Base-by-base conservation (phyloP, 805 yeast genomes). In the Metschnikowia henanensis region DNA sequence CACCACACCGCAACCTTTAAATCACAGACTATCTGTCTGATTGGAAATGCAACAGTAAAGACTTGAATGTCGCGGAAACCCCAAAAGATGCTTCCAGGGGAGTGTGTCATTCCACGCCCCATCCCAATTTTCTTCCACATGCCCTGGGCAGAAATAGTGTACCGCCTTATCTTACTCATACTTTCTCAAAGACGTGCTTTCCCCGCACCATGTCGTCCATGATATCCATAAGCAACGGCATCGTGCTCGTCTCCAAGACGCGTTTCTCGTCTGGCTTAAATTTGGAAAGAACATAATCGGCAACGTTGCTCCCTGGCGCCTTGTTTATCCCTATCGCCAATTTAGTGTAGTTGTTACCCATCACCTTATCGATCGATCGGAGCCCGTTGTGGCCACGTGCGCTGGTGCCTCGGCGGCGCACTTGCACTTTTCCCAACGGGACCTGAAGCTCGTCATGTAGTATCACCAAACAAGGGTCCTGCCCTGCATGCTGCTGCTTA, bases 311-410 rank as follows among this genome's bases (percentile, higher is more conserved):
- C 5, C 65, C 56, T 6, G 61, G 65, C 0, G 91, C 84, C 42
- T 86, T 69, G 1, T 88, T 95, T 13, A 91, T 85, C 0, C 97
- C 97, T 7, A 90, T 70, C 15, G 84, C 79, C 12, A 90, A 58
- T 39, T 87, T 78, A n/a, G 79, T 72, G 57, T 83, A 87, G 15
- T 69, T 72, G 28, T 71, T 68, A 0, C 83, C 83, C 29, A 76
- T 60, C 18, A 46, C 32, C 6, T 60, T 51, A 34, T 74, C 75
- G 3, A 91, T 74, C 31, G 84, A 78, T 48, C 75, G 75, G 21
- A 91, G 68, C 0, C 97, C 97, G 57, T 88, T 89, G 56, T 91
- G 98, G 0, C 96, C 97, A 35, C 94, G 70, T 13, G 81, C 73
- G 33, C 87, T 77, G 0, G 84, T 71, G 1, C 79, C 76, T 12